Conservation (phyloP, 1,284 basidiomycete species). For the Bondarzewia mesenterica region DNA sequence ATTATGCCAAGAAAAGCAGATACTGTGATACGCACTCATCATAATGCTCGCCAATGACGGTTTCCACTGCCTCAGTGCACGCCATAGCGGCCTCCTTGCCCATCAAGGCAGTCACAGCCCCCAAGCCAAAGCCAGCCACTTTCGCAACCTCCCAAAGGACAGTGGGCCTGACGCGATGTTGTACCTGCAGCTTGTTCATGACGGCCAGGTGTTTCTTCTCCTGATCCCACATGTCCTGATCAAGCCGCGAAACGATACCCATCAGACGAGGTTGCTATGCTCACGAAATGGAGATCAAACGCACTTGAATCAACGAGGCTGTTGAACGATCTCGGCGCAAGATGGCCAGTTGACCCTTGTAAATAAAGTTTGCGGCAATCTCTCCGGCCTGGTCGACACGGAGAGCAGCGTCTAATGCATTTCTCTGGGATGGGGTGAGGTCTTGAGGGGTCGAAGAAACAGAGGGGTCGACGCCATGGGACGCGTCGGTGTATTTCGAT, state of each 20-base stretch:
- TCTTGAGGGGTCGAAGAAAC: constrained; percentile 39
- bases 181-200: constrained; percentile 77
- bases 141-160: constrained; percentile 80
- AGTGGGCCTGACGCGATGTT: constrained; percentile 84
- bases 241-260: not conserved
- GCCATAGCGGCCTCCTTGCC: constrained; percentile 96
- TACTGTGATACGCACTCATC: constrained; percentile 73
- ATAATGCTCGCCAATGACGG: constrained; percentile 96
- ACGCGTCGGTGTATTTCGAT: constrained; percentile 27
- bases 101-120: constrained; percentile 80
- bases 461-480: constrained; percentile 26
- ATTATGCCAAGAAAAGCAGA: constrained; percentile 1
- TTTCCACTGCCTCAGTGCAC: constrained; percentile 96
- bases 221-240: constrained; percentile 92
- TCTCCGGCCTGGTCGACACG: constrained; percentile 92
- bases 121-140: constrained; percentile 78
- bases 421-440: constrained; percentile 39
- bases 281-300: constrained; percentile 11
- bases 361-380: constrained; percentile 90
- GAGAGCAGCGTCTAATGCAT: constrained; percentile 54
- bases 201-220: constrained; percentile 89
- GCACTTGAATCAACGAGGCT: constrained; percentile 72
- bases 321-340: constrained; percentile 54
- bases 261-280: not conserved
- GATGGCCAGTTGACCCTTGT: constrained; percentile 74